Base-by-base conservation (phyloP, 257 asterid species). In the Solanum lignicaule region DNA sequence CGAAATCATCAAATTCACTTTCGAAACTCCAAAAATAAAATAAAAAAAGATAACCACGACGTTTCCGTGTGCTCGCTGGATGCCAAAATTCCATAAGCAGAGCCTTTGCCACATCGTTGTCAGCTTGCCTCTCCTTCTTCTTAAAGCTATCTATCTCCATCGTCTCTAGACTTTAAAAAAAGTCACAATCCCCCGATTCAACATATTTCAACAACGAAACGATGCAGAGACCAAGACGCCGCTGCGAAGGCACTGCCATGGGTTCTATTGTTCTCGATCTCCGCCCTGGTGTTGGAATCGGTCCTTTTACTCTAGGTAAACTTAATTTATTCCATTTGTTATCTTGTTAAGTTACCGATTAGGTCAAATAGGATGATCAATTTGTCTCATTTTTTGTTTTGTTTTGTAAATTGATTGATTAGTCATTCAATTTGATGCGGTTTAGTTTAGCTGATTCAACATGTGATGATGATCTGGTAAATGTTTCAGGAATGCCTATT, bases 211-310 rank as follows among this genome's bases (percentile, higher is more conserved):
- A 48, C 85, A 27, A 76, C 83, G 71, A 76, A 79, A 79, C 15
- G 92, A 84, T 91, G 95, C 98, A 93, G 93, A 93, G 98, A 85
- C 92, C 91, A 15, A 91, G 98, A 89, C 95, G 98, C 87, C 92
- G 98, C 90, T 95, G 98, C 88, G 98, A 95, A 90, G 94, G 98
- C 89, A 94, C 94, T 35, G 94, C 98, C 88, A 94, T 95, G 98
- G 98, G 96, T 66, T 93, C 96, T 88, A 95, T 95, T 83, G 92
- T 91, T 75, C 95, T 95, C 48, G 98, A 95, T 91, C 96, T 95
- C 82, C 97, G 98, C 35, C 98, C 98, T 23, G 98, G 98, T 36
- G 83, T 85, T 35, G 98, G 97, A 87, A 90, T 95, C 87, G 98
- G 98, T 71, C 96, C 98, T 43, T 95, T 94, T 89, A 88, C 95